A percentile compares a stretch with the other conserved stretches of the same genome.
Conservation (phyloP, 371 early-diverging fungal species). For the Lichtheimia corymbifera region DNA sequence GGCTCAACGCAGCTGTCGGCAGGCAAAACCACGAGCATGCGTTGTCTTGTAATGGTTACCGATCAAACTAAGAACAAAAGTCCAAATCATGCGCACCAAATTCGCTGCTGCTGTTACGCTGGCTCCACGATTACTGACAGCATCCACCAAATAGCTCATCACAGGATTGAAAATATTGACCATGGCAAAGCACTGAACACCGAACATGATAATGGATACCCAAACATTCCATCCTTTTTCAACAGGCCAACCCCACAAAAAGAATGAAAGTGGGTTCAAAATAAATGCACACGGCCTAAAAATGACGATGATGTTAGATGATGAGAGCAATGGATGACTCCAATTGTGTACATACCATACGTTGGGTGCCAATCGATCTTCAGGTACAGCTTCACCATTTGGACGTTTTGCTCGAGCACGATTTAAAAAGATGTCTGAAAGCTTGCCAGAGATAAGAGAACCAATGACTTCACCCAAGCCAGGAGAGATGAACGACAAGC, state of each 20-base stretch:
- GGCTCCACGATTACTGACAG: constrained; percentile 60
- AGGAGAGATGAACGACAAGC: constrained; percentile 44
- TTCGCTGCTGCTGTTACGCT: constrained; percentile 63
- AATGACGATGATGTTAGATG: neutral
- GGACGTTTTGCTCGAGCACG: constrained; percentile 41
- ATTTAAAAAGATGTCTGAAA: constrained; percentile 53
- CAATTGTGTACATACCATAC: constrained; percentile 34
- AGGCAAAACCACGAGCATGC: neutral
- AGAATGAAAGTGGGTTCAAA: constrained; percentile 53
- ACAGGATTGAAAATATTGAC: constrained; percentile 54
- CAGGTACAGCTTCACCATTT: constrained; percentile 50
- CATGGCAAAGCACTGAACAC: constrained; percentile 63
- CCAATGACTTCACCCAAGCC: constrained; percentile 61
- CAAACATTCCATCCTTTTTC: constrained; percentile 51
- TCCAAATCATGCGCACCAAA: constrained; percentile 56
- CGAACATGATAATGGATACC: constrained; percentile 58
- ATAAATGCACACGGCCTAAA: constrained; percentile 50
- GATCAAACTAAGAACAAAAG: constrained; percentile 56
- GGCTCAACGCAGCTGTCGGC: constrained; percentile 3
- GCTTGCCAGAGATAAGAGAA: constrained; percentile 50
- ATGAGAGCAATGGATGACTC: neutral
- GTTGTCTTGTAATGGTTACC: constrained; percentile 22
- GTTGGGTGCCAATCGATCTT: constrained; percentile 56
- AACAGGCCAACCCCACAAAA: constrained; percentile 63
- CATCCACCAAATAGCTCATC: constrained; percentile 57